Conservation (phyloP, 352 stramenopile species). For the Globisporangium barbulae region DNA sequence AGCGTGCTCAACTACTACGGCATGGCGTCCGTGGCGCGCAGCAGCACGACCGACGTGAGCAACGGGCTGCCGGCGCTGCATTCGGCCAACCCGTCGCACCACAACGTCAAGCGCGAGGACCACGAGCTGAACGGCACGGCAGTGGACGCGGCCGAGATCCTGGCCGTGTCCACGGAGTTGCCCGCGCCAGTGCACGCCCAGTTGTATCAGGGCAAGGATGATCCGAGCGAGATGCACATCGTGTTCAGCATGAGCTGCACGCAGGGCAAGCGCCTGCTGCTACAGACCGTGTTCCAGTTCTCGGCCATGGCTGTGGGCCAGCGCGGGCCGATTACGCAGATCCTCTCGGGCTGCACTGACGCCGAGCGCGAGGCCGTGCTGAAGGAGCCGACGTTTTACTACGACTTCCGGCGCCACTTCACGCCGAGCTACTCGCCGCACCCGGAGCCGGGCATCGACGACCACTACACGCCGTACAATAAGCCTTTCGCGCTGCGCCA, state of each 20-base stretch:
- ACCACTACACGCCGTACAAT: slow-evolving; percentile 29
- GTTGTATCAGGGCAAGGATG: slow-evolving; percentile 23
- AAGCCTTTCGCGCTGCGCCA: slow-evolving; percentile 29
- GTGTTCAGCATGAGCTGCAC: slow-evolving; percentile 30
- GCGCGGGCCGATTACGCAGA: slow-evolving; percentile 28
- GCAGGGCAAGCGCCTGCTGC: slow-evolving; percentile 19
- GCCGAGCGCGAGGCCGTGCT: slow-evolving; percentile 14
- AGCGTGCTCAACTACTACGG: slow-evolving; percentile 33
- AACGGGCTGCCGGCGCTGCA: slow-evolving; percentile 22
- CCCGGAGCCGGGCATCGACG: slow-evolving; percentile 19
- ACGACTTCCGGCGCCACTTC: slow-evolving; percentile 28
- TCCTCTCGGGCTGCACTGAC: slow-evolving; percentile 26
- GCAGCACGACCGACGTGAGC: slow-evolving; percentile 1
- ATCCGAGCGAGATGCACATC: slow-evolving; percentile 36
- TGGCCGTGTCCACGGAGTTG: not conserved
- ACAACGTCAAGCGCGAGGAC: slow-evolving; percentile 2
- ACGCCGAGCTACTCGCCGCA: slow-evolving; percentile 22
- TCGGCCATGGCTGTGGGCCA: slow-evolving; percentile 21
- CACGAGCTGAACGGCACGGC: not conserved
- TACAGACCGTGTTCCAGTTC: slow-evolving; percentile 24
- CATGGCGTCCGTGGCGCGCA: slow-evolving; percentile 20
- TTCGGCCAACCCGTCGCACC: slow-evolving; percentile 7
- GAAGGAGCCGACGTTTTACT: slow-evolving; percentile 21
- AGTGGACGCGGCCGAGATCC: not conserved
- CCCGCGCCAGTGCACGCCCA: not conserved